A percentile compares a stretch with the other conserved stretches of the same genome.
These are phyloP conservation scores for Candida broadrunensis DNA, from an alignment of 805 yeast species.

Conservation along the genomic window DNA sequence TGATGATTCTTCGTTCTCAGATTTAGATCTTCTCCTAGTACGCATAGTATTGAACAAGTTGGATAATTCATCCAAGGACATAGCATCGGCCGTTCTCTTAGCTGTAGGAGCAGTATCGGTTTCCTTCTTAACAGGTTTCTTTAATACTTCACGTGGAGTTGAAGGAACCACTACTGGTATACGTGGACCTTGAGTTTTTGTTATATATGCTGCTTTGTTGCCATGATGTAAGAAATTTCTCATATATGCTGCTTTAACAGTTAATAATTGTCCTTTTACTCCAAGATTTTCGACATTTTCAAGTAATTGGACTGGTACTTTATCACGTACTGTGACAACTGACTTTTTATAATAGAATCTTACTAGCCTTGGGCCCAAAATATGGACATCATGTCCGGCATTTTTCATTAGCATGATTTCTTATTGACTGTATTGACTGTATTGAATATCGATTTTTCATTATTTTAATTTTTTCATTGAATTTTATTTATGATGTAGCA, in stretches of 20 bases:
- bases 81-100: slow-evolving; percentile 15
- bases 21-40: not conserved
- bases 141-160: not conserved
- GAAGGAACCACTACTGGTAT: slow-evolving; percentile 36
- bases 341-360: not conserved
- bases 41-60: slow-evolving; percentile 30
- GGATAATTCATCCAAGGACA: slow-evolving; percentile 39
- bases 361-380: not conserved
- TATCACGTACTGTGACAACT: slow-evolving; percentile 13
- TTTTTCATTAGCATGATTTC: too few relatives aligned
- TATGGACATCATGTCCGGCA: too few relatives aligned
- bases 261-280: slow-evolving; percentile 64
- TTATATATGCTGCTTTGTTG: slow-evolving; percentile 73
- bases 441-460: too few relatives aligned
- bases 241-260: slow-evolving; percentile 80
- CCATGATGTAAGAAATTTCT: slow-evolving; percentile 68
- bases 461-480: too few relatives aligned
- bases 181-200: slow-evolving; percentile 29
- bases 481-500: too few relatives aligned
- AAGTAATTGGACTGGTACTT: slow-evolving; percentile 72
- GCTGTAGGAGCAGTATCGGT: slow-evolving; percentile 5
- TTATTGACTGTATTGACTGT: too few relatives aligned
- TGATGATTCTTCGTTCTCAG: not conserved
- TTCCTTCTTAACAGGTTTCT: slow-evolving; percentile 4
- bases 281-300: slow-evolving; percentile 66